Percentiles rank a stretch among this genome's conserved stretches.
Evolutionary conservation across 2,329 filamentous ascomycete species (phyloP).

Genomic region (Penicillium expansum): DNA sequence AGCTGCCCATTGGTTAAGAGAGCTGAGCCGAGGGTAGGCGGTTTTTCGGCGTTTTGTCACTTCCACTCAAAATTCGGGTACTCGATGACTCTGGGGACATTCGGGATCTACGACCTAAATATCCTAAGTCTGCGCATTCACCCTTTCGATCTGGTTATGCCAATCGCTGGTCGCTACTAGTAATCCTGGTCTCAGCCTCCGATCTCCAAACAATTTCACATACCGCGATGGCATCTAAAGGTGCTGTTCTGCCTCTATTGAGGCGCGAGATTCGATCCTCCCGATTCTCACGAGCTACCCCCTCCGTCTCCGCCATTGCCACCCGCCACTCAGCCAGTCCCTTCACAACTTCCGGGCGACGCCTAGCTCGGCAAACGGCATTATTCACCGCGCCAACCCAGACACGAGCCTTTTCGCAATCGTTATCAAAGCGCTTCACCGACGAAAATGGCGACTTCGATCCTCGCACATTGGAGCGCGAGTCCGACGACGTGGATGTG

Average conservation of each 20-base stretch:
- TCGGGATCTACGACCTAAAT: constrained; percentile 4
- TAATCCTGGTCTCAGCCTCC: constrained; percentile 1
- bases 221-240: constrained; percentile 42
- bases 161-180: constrained; percentile 12
- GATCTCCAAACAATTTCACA: not conserved
- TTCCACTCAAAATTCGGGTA: constrained; percentile 27
- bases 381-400: constrained; percentile 29
- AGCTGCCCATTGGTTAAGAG: constrained; percentile 26
- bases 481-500: constrained; percentile 91
- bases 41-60: constrained; percentile 24
- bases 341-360: constrained; percentile 19
- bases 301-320: constrained; percentile 24
- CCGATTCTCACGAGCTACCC: constrained; percentile 30
- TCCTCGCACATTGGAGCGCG: constrained; percentile 69
- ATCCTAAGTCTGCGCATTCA: constrained; percentile 4
- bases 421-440: constrained; percentile 41
- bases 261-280: constrained; percentile 39
- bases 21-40: constrained; percentile 23
- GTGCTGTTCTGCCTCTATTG: constrained; percentile 41
- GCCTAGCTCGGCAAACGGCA: constrained; percentile 20
- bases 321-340: constrained; percentile 21
- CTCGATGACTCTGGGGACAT: constrained; percentile 16
- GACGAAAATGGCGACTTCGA: constrained; percentile 61
- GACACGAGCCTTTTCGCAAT: constrained; percentile 47
- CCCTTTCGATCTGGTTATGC: constrained; percentile 15